Conservation (phyloP, 179 eudicot genomes). For the Silene coronaria region DNA sequence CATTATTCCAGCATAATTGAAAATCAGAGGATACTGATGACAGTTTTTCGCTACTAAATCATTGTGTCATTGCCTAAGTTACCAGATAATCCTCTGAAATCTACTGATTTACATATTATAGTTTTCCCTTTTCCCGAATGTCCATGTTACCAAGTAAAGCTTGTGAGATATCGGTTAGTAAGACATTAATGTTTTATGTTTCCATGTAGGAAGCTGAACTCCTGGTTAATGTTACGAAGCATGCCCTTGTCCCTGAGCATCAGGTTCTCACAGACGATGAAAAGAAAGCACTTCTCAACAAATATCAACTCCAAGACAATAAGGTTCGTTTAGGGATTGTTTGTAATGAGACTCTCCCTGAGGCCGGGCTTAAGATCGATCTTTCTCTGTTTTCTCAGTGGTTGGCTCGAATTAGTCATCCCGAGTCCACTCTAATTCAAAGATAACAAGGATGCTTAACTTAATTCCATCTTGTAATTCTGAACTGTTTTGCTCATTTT, state of each 20-base stretch:
- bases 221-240: constrained; percentile 52
- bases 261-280: constrained; percentile 58
- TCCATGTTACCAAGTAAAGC: background rate
- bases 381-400: too few species aligned
- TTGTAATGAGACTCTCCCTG: too few species aligned
- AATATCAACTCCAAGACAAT: constrained; percentile 60
- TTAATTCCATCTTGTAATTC: too few species aligned
- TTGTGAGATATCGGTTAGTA: background rate
- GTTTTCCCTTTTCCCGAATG: background rate
- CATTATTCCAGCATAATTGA: too few species aligned
- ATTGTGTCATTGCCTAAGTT: background rate
- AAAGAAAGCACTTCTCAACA: constrained; percentile 59
- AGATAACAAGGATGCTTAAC: too few species aligned
- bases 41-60: background rate
- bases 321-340: constrained; percentile 32
- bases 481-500: background rate
- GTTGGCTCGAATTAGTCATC: too few species aligned
- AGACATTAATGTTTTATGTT: background rate
- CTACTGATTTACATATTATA: background rate
- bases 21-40: too few species aligned
- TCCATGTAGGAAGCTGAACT: constrained; percentile 55
- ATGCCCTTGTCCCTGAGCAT: constrained; percentile 70
- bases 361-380: too few species aligned
- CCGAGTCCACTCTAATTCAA: too few species aligned
- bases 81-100: too few species aligned